These are phyloP conservation scores for Dioscorea cayenensis DNA, from an alignment of 116 monocot species.

Conservation along the genomic window DNA sequence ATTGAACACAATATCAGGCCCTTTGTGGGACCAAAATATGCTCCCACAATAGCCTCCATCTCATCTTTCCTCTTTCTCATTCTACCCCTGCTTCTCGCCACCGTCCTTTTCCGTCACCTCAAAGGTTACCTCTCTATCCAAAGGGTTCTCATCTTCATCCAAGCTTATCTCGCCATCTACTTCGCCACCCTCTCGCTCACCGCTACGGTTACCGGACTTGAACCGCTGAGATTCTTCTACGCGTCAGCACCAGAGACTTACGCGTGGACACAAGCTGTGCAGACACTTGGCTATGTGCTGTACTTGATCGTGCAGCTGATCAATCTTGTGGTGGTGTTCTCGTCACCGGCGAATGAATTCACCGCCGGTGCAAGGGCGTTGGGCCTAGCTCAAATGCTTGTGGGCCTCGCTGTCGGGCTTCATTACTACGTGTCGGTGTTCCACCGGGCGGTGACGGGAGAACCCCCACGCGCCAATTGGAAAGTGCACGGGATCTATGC, in stretches of 20 bases:
- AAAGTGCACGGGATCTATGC: conserved; percentile 66
- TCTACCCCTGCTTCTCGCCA: conserved; percentile 49
- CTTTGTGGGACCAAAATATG: conserved; percentile 58
- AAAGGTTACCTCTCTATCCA: conserved; percentile 45
- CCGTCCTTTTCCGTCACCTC: conserved; percentile 37
- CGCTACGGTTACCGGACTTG: conserved; percentile 55
- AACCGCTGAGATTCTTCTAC: conserved; percentile 76
- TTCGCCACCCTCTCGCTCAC: conserved; percentile 75
- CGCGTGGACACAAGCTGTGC: conserved; percentile 66
- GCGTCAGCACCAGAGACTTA: conserved; percentile 54
- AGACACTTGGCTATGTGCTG: conserved; percentile 55
- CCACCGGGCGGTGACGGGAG: conserved; percentile 69
- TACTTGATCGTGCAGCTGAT: conserved; percentile 55
- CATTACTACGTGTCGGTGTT: conserved; percentile 85
- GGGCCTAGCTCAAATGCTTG: conserved; percentile 49
- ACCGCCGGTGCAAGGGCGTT: conserved; percentile 16
- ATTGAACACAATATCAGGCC: conserved; percentile 50
- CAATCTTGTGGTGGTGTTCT: conserved; percentile 44
- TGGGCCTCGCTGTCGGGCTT: conserved; percentile 67
- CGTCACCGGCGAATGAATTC: conserved; percentile 12
- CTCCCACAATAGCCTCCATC: conserved; percentile 39
- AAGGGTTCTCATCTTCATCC: conserved; percentile 42
- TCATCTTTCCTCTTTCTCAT: conserved; percentile 41
- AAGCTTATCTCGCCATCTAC: conserved; percentile 76
- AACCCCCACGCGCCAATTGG: conserved; percentile 73